Evolutionary conservation across 805 yeast species (phyloP).

Genomic region (Candida corydali): DNA sequence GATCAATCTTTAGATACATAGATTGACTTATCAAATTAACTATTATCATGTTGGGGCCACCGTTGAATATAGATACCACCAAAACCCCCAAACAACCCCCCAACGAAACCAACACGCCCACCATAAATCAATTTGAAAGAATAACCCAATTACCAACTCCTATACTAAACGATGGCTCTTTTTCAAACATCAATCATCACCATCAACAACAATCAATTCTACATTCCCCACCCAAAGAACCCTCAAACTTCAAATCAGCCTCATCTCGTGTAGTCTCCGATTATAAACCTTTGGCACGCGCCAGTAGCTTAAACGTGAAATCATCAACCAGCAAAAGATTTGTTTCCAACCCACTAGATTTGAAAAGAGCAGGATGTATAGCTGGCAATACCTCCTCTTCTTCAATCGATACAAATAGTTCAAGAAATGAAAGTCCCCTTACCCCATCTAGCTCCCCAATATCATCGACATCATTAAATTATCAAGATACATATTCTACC

Average conservation of each 20-base stretch:
- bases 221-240: constrained; percentile 5
- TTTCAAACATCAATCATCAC: constrained; percentile 12
- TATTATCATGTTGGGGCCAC: constrained; percentile 4
- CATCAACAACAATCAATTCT: background rate
- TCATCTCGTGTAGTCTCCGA: constrained; percentile 33
- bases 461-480: constrained; percentile 5
- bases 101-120: background rate
- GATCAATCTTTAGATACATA: too few relatives aligned
- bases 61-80: constrained; percentile 2
- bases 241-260: background rate
- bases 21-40: constrained; percentile 1
- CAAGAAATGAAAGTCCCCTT: constrained; percentile 2
- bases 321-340: constrained; percentile 14
- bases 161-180: constrained; percentile 21
- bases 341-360: constrained; percentile 19
- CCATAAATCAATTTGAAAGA: constrained; percentile 19
- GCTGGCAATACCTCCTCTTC: constrained; percentile 9
- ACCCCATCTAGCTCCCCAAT: constrained; percentile 9
- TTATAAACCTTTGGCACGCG: constrained; percentile 26
- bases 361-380: constrained; percentile 6
- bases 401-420: constrained; percentile 1
- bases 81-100: too few relatives aligned
- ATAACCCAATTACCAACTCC: constrained; percentile 48
- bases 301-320: constrained; percentile 13
- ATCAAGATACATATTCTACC: background rate